Percentiles rank a stretch among this genome's conserved stretches.
Conservation (phyloP, 2,329 filamentous ascomycete species). For the Clarireedia monteithiana region DNA sequence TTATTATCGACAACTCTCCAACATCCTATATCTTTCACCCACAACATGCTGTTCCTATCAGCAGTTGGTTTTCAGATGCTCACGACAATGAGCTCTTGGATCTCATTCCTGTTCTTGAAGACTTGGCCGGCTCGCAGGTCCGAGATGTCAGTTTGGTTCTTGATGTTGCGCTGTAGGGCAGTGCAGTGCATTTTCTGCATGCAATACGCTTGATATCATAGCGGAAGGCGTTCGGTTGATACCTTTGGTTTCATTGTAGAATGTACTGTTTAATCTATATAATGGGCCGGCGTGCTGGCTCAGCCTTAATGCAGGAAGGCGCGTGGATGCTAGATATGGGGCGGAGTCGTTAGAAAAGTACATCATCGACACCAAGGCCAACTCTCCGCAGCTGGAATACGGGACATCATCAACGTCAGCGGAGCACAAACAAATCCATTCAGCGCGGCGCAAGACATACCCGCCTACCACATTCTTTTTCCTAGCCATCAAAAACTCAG, state of each 20-base stretch:
- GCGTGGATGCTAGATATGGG: constrained; percentile 3
- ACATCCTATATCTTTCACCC: constrained; percentile 99
- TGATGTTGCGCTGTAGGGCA: constrained; percentile 68
- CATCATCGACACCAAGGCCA: neutral
- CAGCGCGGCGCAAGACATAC: constrained; percentile 9
- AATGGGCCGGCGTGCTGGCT: constrained; percentile 28
- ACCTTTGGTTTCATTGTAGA: constrained; percentile 32
- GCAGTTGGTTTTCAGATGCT: constrained; percentile 99
- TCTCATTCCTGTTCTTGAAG: constrained; percentile 95
- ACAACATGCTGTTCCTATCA: constrained; percentile 96
- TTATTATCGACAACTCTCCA: constrained; percentile 99
- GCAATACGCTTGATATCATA: constrained; percentile 31
- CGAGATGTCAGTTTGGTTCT: constrained; percentile 95
- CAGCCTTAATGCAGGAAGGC: constrained; percentile 14
- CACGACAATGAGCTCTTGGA: constrained; percentile 98
- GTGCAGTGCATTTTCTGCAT: constrained; percentile 26
- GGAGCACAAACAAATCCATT: constrained; percentile 7
- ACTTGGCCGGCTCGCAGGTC: constrained; percentile 81
- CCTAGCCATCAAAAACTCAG: constrained; percentile 7
- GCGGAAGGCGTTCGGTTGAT: constrained; percentile 33
- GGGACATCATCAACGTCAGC: neutral
- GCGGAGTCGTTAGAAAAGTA: constrained; percentile 1
- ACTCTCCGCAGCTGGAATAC: neutral
- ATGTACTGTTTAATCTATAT: constrained; percentile 34
- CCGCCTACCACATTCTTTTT: constrained; percentile 15